These are phyloP conservation scores for Paramecium sexaurelia DNA, from an alignment of 73 alveolate species.

Conservation along the genomic window DNA sequence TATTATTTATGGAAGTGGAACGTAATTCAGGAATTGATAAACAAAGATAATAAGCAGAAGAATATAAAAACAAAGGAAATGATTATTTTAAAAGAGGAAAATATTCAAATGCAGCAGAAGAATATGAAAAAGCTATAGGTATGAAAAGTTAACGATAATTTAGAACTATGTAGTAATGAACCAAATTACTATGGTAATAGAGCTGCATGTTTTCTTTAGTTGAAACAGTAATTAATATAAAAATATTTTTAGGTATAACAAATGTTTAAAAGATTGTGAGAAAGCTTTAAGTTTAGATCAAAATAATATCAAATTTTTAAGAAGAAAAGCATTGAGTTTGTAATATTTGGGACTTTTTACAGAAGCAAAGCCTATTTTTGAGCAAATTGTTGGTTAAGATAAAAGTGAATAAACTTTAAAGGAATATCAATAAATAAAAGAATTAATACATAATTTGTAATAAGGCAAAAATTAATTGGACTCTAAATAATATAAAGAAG, in stretches of 20 bases:
- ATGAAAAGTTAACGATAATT: background rate
- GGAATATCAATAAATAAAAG: conserved; percentile 50
- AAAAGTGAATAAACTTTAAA: conserved; percentile 60
- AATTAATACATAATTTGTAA: background rate
- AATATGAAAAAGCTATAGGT: conserved; percentile 88
- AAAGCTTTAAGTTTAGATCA: conserved; percentile 87
- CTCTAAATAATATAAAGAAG: background rate
- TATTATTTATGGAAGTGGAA: conserved; percentile 20
- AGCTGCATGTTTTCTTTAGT: conserved; percentile 85
- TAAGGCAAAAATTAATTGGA: background rate
- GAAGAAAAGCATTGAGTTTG: conserved; percentile 80
- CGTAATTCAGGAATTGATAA: background rate
- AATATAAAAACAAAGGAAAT: conserved; percentile 88
- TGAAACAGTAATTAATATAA: conserved; percentile 67
- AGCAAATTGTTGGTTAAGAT: conserved; percentile 63
- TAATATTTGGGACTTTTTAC: conserved; percentile 76
- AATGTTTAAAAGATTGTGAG: conserved; percentile 88
- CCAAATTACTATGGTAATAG: conserved; percentile 89
- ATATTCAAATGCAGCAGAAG: conserved; percentile 85
- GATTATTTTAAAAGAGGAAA: conserved; percentile 85
- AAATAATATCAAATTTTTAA: conserved; percentile 80
- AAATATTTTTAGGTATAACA: conserved; percentile 58
- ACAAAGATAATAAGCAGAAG: conserved; percentile 72
- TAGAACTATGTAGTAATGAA: conserved; percentile 76
- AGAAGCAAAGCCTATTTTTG: conserved; percentile 74